Evolutionary conservation across 495 filamentous ascomycete genomes (phyloP), one percentile per base, ranked within the genome.

Genomic region (Lepidopterella palustris): DNA sequence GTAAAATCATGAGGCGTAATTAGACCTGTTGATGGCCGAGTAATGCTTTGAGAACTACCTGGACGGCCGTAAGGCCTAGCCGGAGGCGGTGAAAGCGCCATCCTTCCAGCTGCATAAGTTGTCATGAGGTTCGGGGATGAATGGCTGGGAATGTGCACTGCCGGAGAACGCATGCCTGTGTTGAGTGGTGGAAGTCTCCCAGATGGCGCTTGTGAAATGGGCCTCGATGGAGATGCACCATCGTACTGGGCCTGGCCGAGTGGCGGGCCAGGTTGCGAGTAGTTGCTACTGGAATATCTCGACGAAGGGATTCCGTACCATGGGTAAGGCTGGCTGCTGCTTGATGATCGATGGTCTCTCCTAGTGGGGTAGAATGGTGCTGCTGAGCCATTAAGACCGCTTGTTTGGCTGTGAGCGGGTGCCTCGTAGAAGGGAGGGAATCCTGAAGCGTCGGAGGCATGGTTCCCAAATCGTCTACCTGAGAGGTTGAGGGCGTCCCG

Each of bases 191-290:
- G 18, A 13, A 42, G 2, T 2, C 13, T 42, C 18, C 35, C 35
- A 42, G 18, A 42, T 42, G 35, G 35, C 18, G 35, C 18, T 13
- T 15, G 13, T 10, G 18, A 42, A 18, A 18, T 11, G 35, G 3
- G 3, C 3, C 9, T 42, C 3, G 35, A 67, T 35, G 64, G 31
- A 10, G 24, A 50, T 5, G 55, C 47, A 24, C 64, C 64, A 35
- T 67, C 64, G 52, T 60, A 63, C 45, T 67, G 64, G 2, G 64
- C n/a, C 13, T 53, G 24, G 5, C 18, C 31, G 23, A 66, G 59
- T 24, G 23, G 15, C 8, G 23, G 32, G 3, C 0, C 31, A 50
- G 3, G 21, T n/a, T 62, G 59, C 20, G 54, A 58, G 0, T 59
- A 45, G n/a, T 35, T 54, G 20, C 57, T 39, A 45, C 62, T 66